phyloP scores from a whole-genome alignment of 1,284 basidiomycete species.

The Cystobasidium sp. region DNA sequence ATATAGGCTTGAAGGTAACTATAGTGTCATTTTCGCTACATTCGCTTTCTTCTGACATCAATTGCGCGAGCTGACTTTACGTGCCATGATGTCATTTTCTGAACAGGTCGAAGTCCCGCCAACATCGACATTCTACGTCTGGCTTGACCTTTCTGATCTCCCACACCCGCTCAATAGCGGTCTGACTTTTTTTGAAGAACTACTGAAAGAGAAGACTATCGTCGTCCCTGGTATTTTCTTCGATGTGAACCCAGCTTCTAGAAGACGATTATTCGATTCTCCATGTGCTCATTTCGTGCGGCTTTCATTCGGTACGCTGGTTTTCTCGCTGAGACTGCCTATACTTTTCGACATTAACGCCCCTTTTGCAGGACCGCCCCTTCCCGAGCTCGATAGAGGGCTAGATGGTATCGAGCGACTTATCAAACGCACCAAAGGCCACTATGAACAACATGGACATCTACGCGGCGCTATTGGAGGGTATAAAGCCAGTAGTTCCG shows the following conservation, averaged over 20 bases:
- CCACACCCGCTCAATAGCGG: conserved; percentile 84
- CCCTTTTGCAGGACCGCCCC: conserved; percentile 70
- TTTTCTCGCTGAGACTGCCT: neutral
- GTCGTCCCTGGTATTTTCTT: conserved; percentile 86
- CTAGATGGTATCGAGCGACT: conserved; percentile 83
- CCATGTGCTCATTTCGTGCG: conserved; percentile 89
- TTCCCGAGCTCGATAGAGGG: conserved; percentile 77
- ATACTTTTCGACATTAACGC: neutral
- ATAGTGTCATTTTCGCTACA: conserved; percentile 41
- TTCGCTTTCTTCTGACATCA: neutral
- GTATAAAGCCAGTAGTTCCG: conserved; percentile 20
- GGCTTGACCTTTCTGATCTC: conserved; percentile 79
- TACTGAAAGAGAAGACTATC: conserved; percentile 85
- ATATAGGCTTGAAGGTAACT: conserved; percentile 74
- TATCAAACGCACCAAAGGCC: conserved; percentile 69
- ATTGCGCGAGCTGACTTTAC: neutral
- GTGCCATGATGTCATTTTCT: neutral
- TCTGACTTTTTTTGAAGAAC: conserved; percentile 90
- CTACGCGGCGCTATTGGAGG: conserved; percentile 17
- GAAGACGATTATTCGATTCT: conserved; percentile 76
- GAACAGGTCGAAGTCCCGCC: conserved; percentile 62
- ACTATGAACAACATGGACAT: conserved; percentile 52
- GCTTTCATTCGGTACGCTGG: conserved; percentile 71
- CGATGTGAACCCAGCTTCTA: conserved; percentile 70
- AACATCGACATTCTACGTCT: conserved; percentile 83